Conservation (phyloP, 805 yeast genomes). For the Candida namnaoensis region DNA sequence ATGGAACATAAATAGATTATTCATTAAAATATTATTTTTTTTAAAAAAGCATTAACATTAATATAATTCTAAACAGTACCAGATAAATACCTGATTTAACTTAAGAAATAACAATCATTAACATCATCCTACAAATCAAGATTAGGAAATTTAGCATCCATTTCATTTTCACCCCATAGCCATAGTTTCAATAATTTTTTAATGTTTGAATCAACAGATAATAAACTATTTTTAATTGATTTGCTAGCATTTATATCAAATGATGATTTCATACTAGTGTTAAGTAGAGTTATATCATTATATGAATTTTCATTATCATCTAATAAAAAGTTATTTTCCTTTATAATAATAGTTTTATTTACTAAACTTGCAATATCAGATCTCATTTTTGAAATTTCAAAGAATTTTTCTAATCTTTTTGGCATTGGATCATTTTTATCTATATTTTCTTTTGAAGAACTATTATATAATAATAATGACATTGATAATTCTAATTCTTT, state of each 20-base stretch:
- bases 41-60: too few species aligned
- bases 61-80: too few species aligned
- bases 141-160: conserved; percentile 25
- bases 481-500: conserved; percentile 74
- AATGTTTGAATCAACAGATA: conserved; percentile 23
- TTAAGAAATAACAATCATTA: too few species aligned
- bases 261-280: too few species aligned
- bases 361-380: conserved; percentile 61
- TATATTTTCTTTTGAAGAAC: conserved; percentile 12
- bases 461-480: conserved; percentile 60
- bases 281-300: background rate
- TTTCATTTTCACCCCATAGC: conserved; percentile 53
- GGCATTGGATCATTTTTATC: conserved; percentile 36
- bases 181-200: conserved; percentile 51
- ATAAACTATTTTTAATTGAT: too few species aligned
- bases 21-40: background rate
- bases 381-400: conserved; percentile 48
- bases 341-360: conserved; percentile 49
- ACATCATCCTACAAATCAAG: conserved; percentile 10
- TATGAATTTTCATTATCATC: background rate
- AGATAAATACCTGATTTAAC: too few species aligned
- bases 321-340: background rate
- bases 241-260: too few species aligned
- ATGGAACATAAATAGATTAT: conserved; percentile 1
- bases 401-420: conserved; percentile 40